Base-by-base conservation (phyloP, 306 rosid species). In the Trichosanthes cucumerina region DNA sequence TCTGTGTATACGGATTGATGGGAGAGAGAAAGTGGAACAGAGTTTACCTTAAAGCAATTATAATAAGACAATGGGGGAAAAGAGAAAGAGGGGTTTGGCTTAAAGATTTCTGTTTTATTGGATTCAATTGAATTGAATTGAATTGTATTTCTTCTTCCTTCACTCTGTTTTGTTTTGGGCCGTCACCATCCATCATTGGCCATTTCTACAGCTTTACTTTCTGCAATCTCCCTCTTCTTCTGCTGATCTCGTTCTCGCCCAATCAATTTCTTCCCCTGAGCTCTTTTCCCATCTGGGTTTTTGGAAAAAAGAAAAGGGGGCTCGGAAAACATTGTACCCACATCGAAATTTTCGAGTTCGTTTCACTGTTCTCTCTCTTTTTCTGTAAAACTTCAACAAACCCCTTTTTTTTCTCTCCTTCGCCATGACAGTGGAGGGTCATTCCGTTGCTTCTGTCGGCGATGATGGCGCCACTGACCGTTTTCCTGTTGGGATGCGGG, bases 401-500 rank as follows among this genome's bases (percentile, higher is more conserved):
- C 15, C 83, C 31, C 77, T 74, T 56, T 76, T 56, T 76, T 62
- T 82, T 82, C 73, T 83, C 66, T 39, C 36, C 33, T 52, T 19
- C 79, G 46, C 75, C 24, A 90, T 89, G 91, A 86, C 79, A 28
- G 87, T 83, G 86, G 95, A 83, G 82, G 70, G 80, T 60, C 93
- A 84, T 82, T 88, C 82, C 71, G 76, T 43, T 69, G 75, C 43
- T 69, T 72, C 81, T 74, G 75, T 50, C 56, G 76, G 66, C 54
- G 84, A 83, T 68, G 85, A 83, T 75, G 86, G 38, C 18, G 58
- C 68, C 28, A 9, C 50, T 33, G 92, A 88, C 71, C 79, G 33
- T 60, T 94, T 94, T 81, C 96, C 97, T 4, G 89, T 82, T 60
- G 98, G 98, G 56, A 90, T 94, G 98, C 87, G 90, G 58, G 96